Base-by-base conservation (phyloP, 805 yeast genomes). In the Lipomyces chichibuensis region DNA sequence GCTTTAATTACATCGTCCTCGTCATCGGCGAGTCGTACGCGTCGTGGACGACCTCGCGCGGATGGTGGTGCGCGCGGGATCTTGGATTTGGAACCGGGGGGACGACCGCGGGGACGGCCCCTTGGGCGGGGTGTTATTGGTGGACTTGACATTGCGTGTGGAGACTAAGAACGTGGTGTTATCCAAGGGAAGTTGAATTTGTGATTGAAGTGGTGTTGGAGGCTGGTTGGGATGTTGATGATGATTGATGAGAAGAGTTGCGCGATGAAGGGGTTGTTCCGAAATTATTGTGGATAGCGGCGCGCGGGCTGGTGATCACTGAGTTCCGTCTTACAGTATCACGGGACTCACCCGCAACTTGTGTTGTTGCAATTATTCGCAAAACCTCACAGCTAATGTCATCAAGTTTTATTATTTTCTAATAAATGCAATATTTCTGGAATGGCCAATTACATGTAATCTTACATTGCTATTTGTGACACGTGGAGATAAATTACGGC, bases 71-170 rank as follows among this genome's bases (percentile, higher is more conserved):
- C 59, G 7, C 71, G 68, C 3, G 73, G 70, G 33, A 70, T 35
- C 67, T 71, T 74, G 68, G 73, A 75, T 55, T 71, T 73, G 59
- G 72, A 67, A 37, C 77, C 77, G n/a, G 78, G 78, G 1, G 78
- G 78, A n/a, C 78, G 62, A 23, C 80, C 79, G 33, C 77, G 75
- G 20, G 77, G 72, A 8, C 78, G 63, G n/a, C 71, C 71, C 20
- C 71, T 59, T 9, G 64, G 67, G 25, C 71, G 69, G 20, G 71
- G 71, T 29, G 71, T 68, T 20, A 56, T 56, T 56, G 59, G 46
- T 11, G 59, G 59, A 17, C 35, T 25, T 11, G 59, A 56, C 59
- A 56, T 56, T 1, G n/a, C 3, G 3, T n/a, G 9, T 17, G n/a
- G 20, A 5, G 20, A 35, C 39, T 14, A 17, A 37, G n/a, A 17